phyloP scores from a whole-genome alignment of 768 basidiomycete species.

The Phallus indusiatus region DNA sequence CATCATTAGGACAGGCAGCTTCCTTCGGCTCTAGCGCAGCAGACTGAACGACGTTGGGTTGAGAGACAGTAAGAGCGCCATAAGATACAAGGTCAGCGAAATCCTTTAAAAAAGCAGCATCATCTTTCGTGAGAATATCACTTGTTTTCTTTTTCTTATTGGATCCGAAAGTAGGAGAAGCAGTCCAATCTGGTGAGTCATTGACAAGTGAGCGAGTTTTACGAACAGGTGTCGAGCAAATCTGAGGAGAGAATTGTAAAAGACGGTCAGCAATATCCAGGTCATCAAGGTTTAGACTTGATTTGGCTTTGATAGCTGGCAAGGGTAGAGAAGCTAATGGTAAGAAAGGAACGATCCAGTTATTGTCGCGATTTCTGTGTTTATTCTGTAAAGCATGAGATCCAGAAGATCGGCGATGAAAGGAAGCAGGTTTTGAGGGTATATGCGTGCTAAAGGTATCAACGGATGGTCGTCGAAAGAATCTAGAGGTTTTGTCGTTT shows the following conservation, averaged over 20 bases:
- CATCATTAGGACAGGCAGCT: background rate
- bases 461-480: slow-evolving; percentile 2
- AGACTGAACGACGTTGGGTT: background rate
- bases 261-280: background rate
- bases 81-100: background rate
- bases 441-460: slow-evolving; percentile 4
- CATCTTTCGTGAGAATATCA: background rate
- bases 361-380: background rate
- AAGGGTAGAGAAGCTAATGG: background rate
- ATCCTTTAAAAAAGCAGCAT: background rate
- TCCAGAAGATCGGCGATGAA: slow-evolving; percentile 5
- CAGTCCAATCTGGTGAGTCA: background rate
- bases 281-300: background rate
- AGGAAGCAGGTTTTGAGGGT: background rate
- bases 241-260: slow-evolving; percentile 4
- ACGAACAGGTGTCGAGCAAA: background rate
- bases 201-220: background rate
- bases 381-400: slow-evolving; percentile 3
- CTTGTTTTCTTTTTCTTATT: too few relatives aligned
- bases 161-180: background rate
- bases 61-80: background rate
- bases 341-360: slow-evolving; percentile 2
- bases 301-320: background rate
- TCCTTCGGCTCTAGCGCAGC: background rate
- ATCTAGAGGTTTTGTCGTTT: background rate